These are phyloP conservation scores for Lasiodiplodia theobromae DNA, from an alignment of 2,329 filamentous ascomycete species.

Conservation along the genomic window DNA sequence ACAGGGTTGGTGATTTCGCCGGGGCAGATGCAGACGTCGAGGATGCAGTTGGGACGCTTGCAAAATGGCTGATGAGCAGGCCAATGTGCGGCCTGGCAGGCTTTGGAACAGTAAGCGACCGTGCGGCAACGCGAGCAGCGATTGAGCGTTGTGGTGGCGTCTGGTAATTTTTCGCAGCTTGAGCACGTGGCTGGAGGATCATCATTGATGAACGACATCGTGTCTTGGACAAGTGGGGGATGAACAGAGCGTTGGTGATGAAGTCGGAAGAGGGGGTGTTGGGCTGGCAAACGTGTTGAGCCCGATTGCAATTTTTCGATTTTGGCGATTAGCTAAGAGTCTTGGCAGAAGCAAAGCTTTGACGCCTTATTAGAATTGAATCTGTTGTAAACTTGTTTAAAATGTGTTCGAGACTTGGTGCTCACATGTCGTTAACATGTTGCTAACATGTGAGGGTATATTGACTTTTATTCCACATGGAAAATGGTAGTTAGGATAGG, in stretches of 20 bases:
- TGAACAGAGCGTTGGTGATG: background rate
- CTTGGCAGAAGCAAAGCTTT: no score
- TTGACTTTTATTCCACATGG: no score
- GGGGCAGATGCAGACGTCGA: constrained; percentile 34
- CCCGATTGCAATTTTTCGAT: background rate
- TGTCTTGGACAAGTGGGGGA: background rate
- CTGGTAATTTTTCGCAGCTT: background rate
- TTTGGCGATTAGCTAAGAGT: no score
- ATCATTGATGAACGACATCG: background rate
- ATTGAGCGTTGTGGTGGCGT: background rate
- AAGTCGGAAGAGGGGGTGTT: background rate
- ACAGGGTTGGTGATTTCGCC: constrained; percentile 34
- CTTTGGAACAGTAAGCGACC: constrained; percentile 6
- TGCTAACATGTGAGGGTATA: no score
- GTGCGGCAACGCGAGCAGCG: constrained; percentile 10
- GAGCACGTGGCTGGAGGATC: background rate
- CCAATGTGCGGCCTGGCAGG: constrained; percentile 1
- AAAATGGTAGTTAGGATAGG: no score
- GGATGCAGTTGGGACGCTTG: constrained; percentile 38
- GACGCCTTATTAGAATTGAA: no score
- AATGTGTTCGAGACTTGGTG: no score
- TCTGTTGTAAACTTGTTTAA: no score
- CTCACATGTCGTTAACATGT: no score
- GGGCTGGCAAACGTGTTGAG: background rate
- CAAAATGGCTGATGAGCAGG: constrained; percentile 21